Conservation (phyloP, 371 early-diverging fungal genomes). For the Caulochytrium protostelioides region DNA sequence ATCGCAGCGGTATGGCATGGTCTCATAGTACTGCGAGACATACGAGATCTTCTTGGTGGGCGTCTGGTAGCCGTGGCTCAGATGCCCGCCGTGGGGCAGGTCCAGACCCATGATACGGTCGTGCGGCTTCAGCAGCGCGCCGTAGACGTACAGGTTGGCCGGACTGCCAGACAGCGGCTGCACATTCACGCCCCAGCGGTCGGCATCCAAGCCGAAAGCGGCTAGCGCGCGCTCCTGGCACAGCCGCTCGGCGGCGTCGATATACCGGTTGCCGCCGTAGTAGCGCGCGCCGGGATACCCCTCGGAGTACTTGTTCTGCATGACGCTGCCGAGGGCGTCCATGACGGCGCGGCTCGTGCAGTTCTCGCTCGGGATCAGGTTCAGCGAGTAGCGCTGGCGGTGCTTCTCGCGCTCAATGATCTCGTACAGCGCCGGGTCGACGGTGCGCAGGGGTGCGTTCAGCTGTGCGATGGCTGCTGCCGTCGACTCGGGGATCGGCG, state of each 20-base stretch:
- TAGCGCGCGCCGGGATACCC: conserved; percentile 96
- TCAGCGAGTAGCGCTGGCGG: conserved; percentile 81
- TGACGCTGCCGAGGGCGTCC: conserved; percentile 88
- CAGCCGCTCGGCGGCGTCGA: conserved; percentile 84
- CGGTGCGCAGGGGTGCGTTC: conserved; percentile 8
- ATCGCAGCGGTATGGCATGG: conserved; percentile 86
- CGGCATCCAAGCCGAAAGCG: conserved; percentile 67
- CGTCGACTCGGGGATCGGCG: too few relatives aligned
- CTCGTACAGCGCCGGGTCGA: conserved; percentile 81
- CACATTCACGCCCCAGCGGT: conserved; percentile 96
- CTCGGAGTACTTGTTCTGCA: conserved; percentile 99
- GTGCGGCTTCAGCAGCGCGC: conserved; percentile 86
- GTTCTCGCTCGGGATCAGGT: conserved; percentile 95
- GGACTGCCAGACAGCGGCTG: conserved; percentile 88
- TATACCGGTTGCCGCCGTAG: conserved; percentile 98
- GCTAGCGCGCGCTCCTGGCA: conserved; percentile 93
- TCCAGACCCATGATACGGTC: conserved; percentile 98
- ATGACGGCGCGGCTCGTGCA: conserved; percentile 92
- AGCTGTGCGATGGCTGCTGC: too few relatives aligned
- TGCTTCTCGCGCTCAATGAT: conserved; percentile 90
- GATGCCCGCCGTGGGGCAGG: conserved; percentile 96
- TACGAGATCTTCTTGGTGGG: conserved; percentile 92
- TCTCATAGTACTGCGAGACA: conserved; percentile 92
- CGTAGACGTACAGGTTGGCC: conserved; percentile 94
- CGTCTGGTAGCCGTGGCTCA: conserved; percentile 98